These are phyloP conservation scores for Metarhizium humberi DNA, from an alignment of 2,329 filamentous ascomycete genomes.

Conservation along the genomic window DNA sequence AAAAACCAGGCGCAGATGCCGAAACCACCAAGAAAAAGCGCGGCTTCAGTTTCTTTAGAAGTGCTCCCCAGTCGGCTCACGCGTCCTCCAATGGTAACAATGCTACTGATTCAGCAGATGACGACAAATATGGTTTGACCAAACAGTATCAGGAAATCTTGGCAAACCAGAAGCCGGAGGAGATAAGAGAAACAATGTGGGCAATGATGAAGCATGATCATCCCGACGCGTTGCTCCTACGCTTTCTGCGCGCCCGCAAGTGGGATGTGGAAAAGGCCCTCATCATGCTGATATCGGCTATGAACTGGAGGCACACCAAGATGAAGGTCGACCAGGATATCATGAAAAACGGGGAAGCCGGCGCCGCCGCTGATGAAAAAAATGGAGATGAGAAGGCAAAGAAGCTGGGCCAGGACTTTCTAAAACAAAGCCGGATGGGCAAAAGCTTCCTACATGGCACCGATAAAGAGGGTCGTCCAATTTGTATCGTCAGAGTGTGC, in stretches of 20 bases:
- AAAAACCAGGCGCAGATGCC: constrained; percentile 13
- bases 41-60: constrained; percentile 54
- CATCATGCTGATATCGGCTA: constrained; percentile 87
- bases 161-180: constrained; percentile 65
- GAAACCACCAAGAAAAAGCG: constrained; percentile 69
- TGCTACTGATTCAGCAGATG: constrained; percentile 41
- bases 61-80: constrained; percentile 28
- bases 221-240: constrained; percentile 73
- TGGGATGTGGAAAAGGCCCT: constrained; percentile 93
- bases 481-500: constrained; percentile 76
- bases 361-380: constrained; percentile 51
- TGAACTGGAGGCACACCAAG: constrained; percentile 80
- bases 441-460: constrained; percentile 88
- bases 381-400: constrained; percentile 48
- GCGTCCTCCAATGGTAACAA: constrained; percentile 22
- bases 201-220: constrained; percentile 91
- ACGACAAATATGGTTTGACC: constrained; percentile 89
- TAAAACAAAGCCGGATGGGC: constrained; percentile 76
- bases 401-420: constrained; percentile 65
- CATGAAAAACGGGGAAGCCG: constrained; percentile 65
- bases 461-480: constrained; percentile 76
- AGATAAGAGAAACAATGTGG: constrained; percentile 78
- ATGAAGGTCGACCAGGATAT: constrained; percentile 87
- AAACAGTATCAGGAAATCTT: constrained; percentile 81
- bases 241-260: constrained; percentile 82